A percentile compares a stretch with the other conserved stretches of the same genome.
These are phyloP conservation scores for Grosmannia serpens DNA, from an alignment of 2,329 filamentous ascomycete species.

Conservation along the genomic window DNA sequence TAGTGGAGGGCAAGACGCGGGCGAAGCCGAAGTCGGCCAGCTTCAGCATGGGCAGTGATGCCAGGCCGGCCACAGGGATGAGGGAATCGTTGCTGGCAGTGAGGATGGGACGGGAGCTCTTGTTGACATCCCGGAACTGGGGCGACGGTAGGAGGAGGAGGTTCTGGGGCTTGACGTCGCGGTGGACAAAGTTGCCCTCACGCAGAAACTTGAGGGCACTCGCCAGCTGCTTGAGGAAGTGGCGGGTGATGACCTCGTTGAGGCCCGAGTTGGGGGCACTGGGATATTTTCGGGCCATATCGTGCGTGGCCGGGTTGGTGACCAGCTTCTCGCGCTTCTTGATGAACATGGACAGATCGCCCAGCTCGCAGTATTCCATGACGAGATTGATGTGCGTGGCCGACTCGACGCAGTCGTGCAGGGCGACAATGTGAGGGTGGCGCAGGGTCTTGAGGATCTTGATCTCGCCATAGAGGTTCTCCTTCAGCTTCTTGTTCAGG, in stretches of 20 bases:
- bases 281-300: conserved; percentile 90
- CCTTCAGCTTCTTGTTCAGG: conserved; percentile 89
- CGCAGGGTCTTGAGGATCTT: conserved; percentile 86
- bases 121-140: conserved; percentile 52
- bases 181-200: conserved; percentile 78
- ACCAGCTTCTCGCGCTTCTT: conserved; percentile 78
- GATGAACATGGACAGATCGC: conserved; percentile 90
- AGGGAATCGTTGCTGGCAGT: conserved; percentile 68
- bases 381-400: conserved; percentile 84
- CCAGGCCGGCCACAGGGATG: conserved; percentile 68
- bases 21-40: conserved; percentile 99
- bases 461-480: conserved; percentile 92
- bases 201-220: conserved; percentile 87
- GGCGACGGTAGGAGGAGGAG: conserved; percentile 76
- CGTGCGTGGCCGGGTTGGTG: conserved; percentile 69
- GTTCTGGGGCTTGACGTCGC: conserved; percentile 96
- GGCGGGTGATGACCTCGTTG: conserved; percentile 89
- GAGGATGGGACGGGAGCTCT: conserved; percentile 58
- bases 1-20: conserved; percentile 77
- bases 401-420: conserved; percentile 88
- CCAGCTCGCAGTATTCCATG: conserved; percentile 97
- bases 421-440: conserved; percentile 91
- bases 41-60: conserved; percentile 88
- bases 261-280: conserved; percentile 73
- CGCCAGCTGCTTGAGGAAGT: conserved; percentile 89